Base-by-base conservation (phyloP, 1,284 basidiomycete genomes). In the Meripilus lineatus region DNA sequence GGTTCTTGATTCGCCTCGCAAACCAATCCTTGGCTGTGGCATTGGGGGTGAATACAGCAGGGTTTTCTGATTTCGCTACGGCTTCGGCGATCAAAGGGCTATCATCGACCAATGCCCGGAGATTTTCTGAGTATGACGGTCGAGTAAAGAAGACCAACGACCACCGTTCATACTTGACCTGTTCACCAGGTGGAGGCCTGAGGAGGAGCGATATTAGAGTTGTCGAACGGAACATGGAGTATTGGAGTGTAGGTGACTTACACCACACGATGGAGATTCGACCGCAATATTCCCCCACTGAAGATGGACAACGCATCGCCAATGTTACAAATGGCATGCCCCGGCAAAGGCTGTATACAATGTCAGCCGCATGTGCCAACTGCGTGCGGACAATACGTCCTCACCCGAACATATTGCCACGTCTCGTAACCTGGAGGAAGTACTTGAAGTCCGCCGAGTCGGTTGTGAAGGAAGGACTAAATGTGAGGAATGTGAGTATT, bases 361-460 rank as follows among this genome's bases (percentile, higher is more conserved):
- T 8, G 28, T 10, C 20, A 28, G 32, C 28, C 4, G 64, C 63
- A 18, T 62, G 61, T n/a, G 58, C 61, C 3, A 63, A 59, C 14
- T 64, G 54, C 5, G 63, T 62, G 62, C 64, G 35, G 18, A 8
- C 11, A 18, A 8, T 10, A 30, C 10, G 28, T 10, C 41, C 54
- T 13, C 44, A 80, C 81, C 67, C 74, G 74, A 50, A 87, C 69
- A 51, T 85, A 87, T 52, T 78, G 77, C 84, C 84, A 88, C 18
- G 71, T 61, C n/a, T 76, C 69, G 8, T 72, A 65, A 2, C 77
- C 78, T 0, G 82, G 82, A 1, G 74, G 72, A 32, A 85, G 67
- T 1, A 87, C 82, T 53, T 88, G 85, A 5, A 89, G 64, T 0
- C 85, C 85, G 3, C 84, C 84, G 0, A 88, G 71, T 13, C 74